Percentiles rank a stretch among this genome's conserved stretches.
Evolutionary conservation across 2,329 filamentous ascomycete species (phyloP).

Genomic region (Teratosphaeria epicoccoides): DNA sequence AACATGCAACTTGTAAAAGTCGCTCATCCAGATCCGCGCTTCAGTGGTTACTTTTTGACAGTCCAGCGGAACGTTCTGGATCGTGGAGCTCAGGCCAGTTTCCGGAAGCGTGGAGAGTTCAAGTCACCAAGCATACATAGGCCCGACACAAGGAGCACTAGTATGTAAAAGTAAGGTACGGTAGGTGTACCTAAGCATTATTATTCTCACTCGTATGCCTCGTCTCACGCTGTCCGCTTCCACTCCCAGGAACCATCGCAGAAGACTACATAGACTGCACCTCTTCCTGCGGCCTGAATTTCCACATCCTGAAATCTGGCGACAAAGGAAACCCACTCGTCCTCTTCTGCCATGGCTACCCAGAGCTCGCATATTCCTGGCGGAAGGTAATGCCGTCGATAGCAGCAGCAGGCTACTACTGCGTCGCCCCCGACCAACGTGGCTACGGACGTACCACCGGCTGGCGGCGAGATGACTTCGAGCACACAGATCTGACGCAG

Average conservation of each 20-base stretch:
- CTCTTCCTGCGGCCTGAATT: constrained; percentile 44
- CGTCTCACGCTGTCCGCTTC: no score
- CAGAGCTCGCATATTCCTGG: constrained; percentile 61
- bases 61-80: no score
- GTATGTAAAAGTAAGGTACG: no score
- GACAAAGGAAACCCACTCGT: constrained; percentile 43
- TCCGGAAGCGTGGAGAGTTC: no score
- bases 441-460: constrained; percentile 57
- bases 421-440: constrained; percentile 57
- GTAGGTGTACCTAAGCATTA: no score
- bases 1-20: no score
- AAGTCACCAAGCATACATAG: no score
- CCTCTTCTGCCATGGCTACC: constrained; percentile 55
- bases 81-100: no score
- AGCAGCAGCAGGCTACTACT: constrained; percentile 51
- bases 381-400: constrained; percentile 50
- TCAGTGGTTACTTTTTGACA: no score
- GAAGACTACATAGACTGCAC: constrained; percentile 48
- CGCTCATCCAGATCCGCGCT: no score
- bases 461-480: constrained; percentile 43
- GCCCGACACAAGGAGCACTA: background rate
- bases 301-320: constrained; percentile 51
- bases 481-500: constrained; percentile 44
- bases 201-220: no score
- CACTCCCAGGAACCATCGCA: constrained; percentile 45